Conservation (phyloP, 176 grass and related monocot species). For the Rhynchospora breviuscula region DNA sequence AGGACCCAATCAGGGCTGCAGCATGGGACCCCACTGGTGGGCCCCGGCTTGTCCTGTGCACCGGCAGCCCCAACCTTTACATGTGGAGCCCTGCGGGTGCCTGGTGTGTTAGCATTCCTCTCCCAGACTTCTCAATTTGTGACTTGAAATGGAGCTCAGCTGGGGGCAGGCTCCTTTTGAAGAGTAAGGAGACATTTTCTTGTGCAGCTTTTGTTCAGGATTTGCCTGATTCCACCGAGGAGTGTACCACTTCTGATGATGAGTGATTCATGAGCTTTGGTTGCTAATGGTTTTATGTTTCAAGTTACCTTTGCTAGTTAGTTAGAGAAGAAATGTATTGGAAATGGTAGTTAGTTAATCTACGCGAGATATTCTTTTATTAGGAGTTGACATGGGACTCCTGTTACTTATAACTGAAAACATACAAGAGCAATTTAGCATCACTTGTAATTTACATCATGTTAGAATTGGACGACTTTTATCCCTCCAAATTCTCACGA, state of each 20-base stretch:
- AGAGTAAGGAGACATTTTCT: conserved; percentile 77
- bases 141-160: conserved; percentile 87
- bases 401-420: background rate
- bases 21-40: conserved; percentile 70
- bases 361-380: background rate
- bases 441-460: background rate
- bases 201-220: conserved; percentile 56
- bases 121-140: conserved; percentile 48
- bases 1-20: conserved; percentile 75
- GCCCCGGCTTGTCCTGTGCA: conserved; percentile 57
- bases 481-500: background rate
- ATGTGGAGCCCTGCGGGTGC: conserved; percentile 75
- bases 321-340: background rate
- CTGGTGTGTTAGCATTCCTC: conserved; percentile 67
- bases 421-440: background rate
- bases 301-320: background rate
- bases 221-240: conserved; percentile 43
- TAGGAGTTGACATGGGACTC: background rate
- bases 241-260: conserved; percentile 37
- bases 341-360: background rate
- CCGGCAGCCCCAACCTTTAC: conserved; percentile 68
- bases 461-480: background rate
- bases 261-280: conserved; percentile 29
- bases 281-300: background rate
- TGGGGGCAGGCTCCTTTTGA: conserved; percentile 72